A percentile compares a stretch with the other conserved stretches of the same genome.
Conservation (phyloP, 164 flowering plant genomes). For the Magnolia officinalis region DNA sequence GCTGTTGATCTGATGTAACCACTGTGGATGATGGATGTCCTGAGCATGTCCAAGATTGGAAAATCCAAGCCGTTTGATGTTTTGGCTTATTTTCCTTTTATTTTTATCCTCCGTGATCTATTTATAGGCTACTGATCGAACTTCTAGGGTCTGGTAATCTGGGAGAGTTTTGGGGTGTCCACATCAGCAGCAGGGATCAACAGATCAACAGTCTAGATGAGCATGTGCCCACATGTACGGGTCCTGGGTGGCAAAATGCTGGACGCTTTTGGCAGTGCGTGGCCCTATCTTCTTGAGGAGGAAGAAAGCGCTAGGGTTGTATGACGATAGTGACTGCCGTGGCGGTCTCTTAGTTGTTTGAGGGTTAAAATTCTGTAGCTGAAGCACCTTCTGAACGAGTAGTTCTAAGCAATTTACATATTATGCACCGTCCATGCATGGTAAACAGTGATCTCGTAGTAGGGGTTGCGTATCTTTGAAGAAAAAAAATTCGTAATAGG, state of each 20-base stretch:
- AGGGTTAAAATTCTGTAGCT: background rate
- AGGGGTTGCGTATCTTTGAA: no score
- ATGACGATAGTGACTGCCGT: background rate
- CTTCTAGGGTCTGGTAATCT: background rate
- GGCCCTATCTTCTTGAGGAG: background rate
- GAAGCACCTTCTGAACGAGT: background rate
- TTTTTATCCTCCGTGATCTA: background rate
- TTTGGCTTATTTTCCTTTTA: background rate
- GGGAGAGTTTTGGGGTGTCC: background rate
- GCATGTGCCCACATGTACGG: background rate
- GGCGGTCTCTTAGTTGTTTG: background rate
- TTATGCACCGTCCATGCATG: background rate
- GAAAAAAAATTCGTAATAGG: no score
- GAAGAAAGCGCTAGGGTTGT: background rate
- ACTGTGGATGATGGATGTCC: background rate
- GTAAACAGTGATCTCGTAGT: no score
- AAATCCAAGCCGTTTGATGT: background rate
- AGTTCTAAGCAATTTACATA: background rate
- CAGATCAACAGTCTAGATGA: background rate
- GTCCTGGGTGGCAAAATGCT: background rate
- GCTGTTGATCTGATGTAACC: background rate
- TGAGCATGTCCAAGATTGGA: background rate
- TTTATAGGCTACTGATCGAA: background rate
- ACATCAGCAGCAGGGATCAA: background rate
- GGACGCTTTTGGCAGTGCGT: background rate